Evolutionary conservation across 805 yeast genomes (phyloP), one percentile per base, ranked within the genome.

Genomic region (Nakazawaea siamensis): DNA sequence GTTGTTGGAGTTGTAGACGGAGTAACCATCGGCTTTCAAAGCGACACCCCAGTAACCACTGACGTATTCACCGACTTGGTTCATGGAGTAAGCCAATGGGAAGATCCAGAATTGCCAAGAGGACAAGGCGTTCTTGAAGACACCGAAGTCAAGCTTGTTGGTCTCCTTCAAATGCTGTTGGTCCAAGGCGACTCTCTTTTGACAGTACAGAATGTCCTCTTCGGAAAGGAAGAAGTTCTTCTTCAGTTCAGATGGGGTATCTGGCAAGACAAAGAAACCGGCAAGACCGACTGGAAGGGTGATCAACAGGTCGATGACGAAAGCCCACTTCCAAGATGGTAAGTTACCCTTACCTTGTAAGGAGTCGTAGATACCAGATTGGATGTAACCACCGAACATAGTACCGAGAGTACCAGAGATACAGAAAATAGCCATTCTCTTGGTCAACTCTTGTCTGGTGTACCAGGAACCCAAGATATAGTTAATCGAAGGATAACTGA

Each of bases 311-410:
- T 78, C 84, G 41, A 80, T 64, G 31, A 80, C 71, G 47, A 76
- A 80, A 50, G 76, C 72, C 86, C 86, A 80, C 59, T 77, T 64
- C 86, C 86, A 80, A 10, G 83, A 76, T 7, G 65, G 64, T 10
- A 71, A 55, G 0, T 84, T 84, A 30, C 52, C 48, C 9, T 50
- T 57, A 20, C 80, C 83, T 35, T 64, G 55, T 43, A 80, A 49
- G 26, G 54, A 44, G 16, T 62, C 46, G 38, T 58, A 67, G 19
- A 76, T 64, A 9, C 77, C 70, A 13, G 79, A 72, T 45, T 77
- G 79, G 27, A 80, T 57, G 40, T 75, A 68, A 29, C 83, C 81
- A 1, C 80, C 66, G 12, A 82, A 74, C 38, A 77, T 58, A 15
- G 68, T 56, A 24, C 83, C 87, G 25, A 77, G 58, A 43, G 65